Evolutionary conservation across 768 basidiomycete genomes (phyloP).

Genomic region (Pulveroboletus sp.): DNA sequence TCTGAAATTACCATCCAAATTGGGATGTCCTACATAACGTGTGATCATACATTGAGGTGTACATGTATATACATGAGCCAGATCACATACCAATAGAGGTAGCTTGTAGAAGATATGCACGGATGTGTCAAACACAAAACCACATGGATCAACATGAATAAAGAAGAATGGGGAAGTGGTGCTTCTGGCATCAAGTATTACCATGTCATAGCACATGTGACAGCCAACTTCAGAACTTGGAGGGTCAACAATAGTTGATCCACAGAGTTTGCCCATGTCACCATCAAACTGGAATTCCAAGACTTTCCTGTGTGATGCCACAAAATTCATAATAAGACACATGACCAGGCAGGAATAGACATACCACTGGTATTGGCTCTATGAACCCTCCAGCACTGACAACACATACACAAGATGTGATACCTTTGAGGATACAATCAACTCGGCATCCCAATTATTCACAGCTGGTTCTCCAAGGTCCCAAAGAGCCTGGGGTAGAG

Average conservation of each 20-base stretch:
- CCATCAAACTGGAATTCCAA: not conserved
- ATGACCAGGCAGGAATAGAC: too few relatives aligned
- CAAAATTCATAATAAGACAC: too few relatives aligned
- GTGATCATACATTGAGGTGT: too few relatives aligned
- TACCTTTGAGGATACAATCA: not conserved
- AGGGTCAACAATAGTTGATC: not conserved
- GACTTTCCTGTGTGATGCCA: not conserved
- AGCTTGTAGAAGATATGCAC: not conserved
- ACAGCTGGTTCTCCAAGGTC: not conserved
- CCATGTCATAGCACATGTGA: accelerated
- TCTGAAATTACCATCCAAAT: not conserved
- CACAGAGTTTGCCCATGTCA: not conserved
- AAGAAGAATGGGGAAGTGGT: not conserved
- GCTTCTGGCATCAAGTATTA: not conserved
- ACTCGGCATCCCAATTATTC: not conserved
- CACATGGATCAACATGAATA: accelerated
- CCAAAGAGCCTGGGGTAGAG: not conserved
- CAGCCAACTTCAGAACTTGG: not conserved
- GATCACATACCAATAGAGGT: not conserved
- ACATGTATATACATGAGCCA: too few relatives aligned
- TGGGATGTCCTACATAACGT: too few relatives aligned
- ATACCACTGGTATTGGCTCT: not conserved
- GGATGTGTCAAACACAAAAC: not conserved
- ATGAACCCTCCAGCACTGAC: too few relatives aligned
- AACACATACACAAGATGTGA: not conserved